These are phyloP conservation scores for Diplodia sapinea DNA, from an alignment of 2,329 filamentous ascomycete genomes.

Conservation along the genomic window DNA sequence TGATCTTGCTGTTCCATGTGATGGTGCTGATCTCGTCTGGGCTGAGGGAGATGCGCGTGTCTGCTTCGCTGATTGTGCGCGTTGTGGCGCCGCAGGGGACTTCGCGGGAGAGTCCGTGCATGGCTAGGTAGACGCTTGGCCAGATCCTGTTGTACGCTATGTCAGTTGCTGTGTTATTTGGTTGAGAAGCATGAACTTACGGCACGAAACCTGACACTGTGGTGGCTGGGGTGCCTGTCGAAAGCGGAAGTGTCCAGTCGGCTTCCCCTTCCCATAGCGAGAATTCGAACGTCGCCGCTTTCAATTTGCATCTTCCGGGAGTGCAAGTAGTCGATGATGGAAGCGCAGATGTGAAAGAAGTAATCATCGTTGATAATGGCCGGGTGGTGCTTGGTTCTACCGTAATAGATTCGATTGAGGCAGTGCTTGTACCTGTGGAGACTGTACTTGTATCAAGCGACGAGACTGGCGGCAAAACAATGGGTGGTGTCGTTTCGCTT, in stretches of 20 bases:
- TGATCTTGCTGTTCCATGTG: not conserved
- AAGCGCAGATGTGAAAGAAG: not conserved
- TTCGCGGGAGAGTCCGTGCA: not conserved
- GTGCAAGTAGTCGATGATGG: not conserved
- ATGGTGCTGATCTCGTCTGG: constrained; percentile 20
- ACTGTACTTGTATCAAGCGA: not conserved
- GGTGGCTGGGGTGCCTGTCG: not conserved
- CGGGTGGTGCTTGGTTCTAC: not conserved
- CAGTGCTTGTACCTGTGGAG: not conserved
- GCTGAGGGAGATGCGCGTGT: not conserved
- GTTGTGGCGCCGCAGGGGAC: not conserved
- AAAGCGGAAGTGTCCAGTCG: not conserved
- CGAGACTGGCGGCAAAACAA: too few relatives aligned
- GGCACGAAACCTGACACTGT: not conserved
- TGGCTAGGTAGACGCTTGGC: constrained; percentile 13
- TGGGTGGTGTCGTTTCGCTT: too few relatives aligned
- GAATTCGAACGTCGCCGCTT: not conserved
- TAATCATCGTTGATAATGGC: not conserved
- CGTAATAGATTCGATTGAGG: not conserved
- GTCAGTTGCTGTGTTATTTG: too few relatives aligned
- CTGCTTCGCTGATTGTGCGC: not conserved
- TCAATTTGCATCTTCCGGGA: not conserved
- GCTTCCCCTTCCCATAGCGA: not conserved
- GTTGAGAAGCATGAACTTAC: not conserved
- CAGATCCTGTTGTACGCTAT: not conserved